phyloP scores from a whole-genome alignment of 116 monocot genomes.

The Phalaenopsis hybrid region DNA sequence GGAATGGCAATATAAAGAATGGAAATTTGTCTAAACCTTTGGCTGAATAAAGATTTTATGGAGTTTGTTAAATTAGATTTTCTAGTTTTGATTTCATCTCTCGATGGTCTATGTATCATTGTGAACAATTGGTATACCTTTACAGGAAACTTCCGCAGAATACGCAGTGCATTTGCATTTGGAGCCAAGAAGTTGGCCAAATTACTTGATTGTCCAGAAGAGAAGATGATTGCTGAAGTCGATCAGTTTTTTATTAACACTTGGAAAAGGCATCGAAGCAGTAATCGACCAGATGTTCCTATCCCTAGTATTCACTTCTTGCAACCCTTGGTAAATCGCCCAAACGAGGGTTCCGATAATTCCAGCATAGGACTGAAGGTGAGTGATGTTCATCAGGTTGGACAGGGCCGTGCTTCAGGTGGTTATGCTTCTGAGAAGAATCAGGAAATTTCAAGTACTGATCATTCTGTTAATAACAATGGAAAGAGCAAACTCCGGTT shows the following conservation, averaged over 20 bases:
- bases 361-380: conserved; percentile 6
- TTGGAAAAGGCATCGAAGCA: conserved; percentile 74
- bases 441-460: conserved; percentile 30
- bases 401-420: too few species aligned
- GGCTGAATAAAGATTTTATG: background rate
- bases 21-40: too few species aligned
- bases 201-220: conserved; percentile 64
- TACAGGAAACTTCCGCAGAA: conserved; percentile 86
- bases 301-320: conserved; percentile 9
- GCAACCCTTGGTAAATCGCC: conserved; percentile 12
- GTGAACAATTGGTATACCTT: conserved; percentile 5
- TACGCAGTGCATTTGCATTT: conserved; percentile 90
- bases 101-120: background rate
- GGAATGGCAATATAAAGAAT: too few species aligned
- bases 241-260: conserved; percentile 85
- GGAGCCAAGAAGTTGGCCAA: conserved; percentile 70
- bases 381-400: too few species aligned
- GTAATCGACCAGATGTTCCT: conserved; percentile 70
- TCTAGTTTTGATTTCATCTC: too few species aligned
- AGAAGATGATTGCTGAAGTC: conserved; percentile 52
- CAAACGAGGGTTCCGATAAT: conserved; percentile 30
- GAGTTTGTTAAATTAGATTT: background rate
- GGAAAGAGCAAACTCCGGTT: conserved; percentile 43
- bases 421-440: conserved; percentile 17
- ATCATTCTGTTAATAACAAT: conserved; percentile 16